Percentiles rank a stretch among this genome's conserved stretches.
Conservation (phyloP, 148 eudicot genomes). For the Cornus controversa region DNA sequence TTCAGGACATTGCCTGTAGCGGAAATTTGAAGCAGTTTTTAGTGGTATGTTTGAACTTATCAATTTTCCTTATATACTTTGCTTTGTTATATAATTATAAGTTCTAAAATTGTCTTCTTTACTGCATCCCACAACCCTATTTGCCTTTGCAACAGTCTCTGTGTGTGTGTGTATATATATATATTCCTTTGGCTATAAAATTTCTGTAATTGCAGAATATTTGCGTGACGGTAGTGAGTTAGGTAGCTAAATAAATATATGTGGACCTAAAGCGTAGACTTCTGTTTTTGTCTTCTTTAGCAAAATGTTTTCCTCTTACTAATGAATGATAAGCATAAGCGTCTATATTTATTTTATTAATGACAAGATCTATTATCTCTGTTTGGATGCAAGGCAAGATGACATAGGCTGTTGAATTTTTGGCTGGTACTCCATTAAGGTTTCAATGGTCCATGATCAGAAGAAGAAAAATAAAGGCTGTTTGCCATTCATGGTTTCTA, state of each 20-base stretch:
- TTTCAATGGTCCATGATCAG: not conserved
- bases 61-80: not conserved
- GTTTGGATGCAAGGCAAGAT: not conserved
- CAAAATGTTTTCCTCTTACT: too few relatives aligned
- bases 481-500: not conserved
- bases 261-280: too few relatives aligned
- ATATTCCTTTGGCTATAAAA: too few relatives aligned
- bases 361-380: too few relatives aligned
- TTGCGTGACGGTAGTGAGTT: too few relatives aligned
- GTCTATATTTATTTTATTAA: too few relatives aligned
- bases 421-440: not conserved
- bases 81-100: not conserved
- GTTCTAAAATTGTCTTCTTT: too few relatives aligned
- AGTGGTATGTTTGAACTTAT: constrained; percentile 34
- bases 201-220: too few relatives aligned
- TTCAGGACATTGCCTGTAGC: constrained; percentile 70
- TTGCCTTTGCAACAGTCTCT: not conserved
- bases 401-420: not conserved
- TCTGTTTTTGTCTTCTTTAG: too few relatives aligned
- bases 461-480: not conserved
- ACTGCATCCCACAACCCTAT: not conserved
- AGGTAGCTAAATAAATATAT: too few relatives aligned
- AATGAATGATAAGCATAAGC: too few relatives aligned
- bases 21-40: constrained; percentile 72
- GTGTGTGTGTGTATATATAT: too few relatives aligned